Conservation (phyloP, 805 yeast genomes). For the Starmerella davenportii region DNA sequence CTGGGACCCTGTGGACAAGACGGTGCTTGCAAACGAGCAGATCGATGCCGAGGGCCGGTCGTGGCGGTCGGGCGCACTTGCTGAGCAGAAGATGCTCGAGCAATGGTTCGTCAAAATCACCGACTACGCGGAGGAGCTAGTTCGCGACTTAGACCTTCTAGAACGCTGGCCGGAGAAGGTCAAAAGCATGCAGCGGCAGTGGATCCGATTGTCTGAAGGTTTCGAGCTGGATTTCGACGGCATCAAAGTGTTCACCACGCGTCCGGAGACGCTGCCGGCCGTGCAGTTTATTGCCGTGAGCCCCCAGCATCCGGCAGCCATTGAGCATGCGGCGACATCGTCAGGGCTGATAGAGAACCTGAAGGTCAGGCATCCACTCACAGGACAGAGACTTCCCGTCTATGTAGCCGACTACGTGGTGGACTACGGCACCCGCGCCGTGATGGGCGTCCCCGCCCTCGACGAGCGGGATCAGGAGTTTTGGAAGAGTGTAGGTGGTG, state of each 20-base stretch:
- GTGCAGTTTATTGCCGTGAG: constrained; percentile 74
- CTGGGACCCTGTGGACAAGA: constrained; percentile 94
- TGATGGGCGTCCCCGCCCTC: constrained; percentile 96
- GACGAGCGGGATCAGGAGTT: constrained; percentile 70
- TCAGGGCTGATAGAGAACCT: constrained; percentile 25
- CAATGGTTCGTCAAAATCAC: constrained; percentile 95
- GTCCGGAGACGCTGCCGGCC: constrained; percentile 73
- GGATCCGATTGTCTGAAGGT: constrained; percentile 86
- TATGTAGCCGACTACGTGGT: constrained; percentile 79
- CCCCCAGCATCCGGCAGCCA: constrained; percentile 43
- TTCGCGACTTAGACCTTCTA: constrained; percentile 43
- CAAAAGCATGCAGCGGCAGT: constrained; percentile 72
- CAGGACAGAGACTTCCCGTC: constrained; percentile 39
- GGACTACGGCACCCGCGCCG: constrained; percentile 62
- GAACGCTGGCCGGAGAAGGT: constrained; percentile 78
- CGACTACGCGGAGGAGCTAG: constrained; percentile 50
- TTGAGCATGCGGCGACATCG: constrained; percentile 26
- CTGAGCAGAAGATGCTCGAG: constrained; percentile 59
- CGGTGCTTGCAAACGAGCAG: constrained; percentile 92
- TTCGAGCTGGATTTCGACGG: constrained; percentile 41
- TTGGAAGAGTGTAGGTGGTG: constrained; percentile 38
- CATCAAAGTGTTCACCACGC: constrained; percentile 57
- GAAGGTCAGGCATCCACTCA: constrained; percentile 36
- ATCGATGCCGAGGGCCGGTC: constrained; percentile 81
- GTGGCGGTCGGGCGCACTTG: constrained; percentile 94